Evolutionary conservation across 768 basidiomycete species (phyloP).

Genomic region (Boletales sp.): DNA sequence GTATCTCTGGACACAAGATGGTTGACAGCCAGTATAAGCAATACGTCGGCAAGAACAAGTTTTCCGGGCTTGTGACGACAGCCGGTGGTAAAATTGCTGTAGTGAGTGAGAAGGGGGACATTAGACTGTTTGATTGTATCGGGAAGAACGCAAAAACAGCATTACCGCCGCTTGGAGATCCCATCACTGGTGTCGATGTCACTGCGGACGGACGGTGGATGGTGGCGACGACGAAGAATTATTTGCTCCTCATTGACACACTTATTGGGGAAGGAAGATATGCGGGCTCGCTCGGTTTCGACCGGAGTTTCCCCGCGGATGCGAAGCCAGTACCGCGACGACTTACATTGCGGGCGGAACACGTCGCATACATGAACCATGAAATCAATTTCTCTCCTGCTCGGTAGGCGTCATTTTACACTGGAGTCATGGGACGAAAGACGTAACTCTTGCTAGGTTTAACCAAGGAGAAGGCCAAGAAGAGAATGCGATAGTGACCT

Average conservation of each 20-base stretch:
- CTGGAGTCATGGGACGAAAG: neutral
- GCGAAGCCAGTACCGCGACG: slow-evolving; percentile 90
- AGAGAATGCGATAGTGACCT: slow-evolving; percentile 95
- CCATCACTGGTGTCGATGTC: slow-evolving; percentile 92
- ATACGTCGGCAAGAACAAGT: slow-evolving; percentile 91
- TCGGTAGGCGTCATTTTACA: slow-evolving; percentile 48
- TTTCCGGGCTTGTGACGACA: slow-evolving; percentile 90
- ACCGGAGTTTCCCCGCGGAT: slow-evolving; percentile 90
- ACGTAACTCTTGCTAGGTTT: slow-evolving; percentile 53
- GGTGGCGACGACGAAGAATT: slow-evolving; percentile 92
- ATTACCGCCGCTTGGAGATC: slow-evolving; percentile 90
- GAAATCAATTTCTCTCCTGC: slow-evolving; percentile 89
- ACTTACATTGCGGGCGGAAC: slow-evolving; percentile 84
- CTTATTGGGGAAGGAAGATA: slow-evolving; percentile 90
- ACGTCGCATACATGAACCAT: slow-evolving; percentile 91
- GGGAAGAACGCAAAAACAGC: slow-evolving; percentile 99
- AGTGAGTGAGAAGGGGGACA: slow-evolving; percentile 94
- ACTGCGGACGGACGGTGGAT: slow-evolving; percentile 93
- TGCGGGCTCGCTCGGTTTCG: slow-evolving; percentile 81
- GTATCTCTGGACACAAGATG: slow-evolving; percentile 86
- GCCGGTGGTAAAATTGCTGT: slow-evolving; percentile 84
- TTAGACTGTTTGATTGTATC: slow-evolving; percentile 89
- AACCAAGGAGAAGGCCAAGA: slow-evolving; percentile 85
- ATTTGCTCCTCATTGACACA: slow-evolving; percentile 91
- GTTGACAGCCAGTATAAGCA: slow-evolving; percentile 96